These are phyloP conservation scores for Boletus rufocinnamomeus DNA, from an alignment of 768 basidiomycete genomes.

Conservation along the genomic window DNA sequence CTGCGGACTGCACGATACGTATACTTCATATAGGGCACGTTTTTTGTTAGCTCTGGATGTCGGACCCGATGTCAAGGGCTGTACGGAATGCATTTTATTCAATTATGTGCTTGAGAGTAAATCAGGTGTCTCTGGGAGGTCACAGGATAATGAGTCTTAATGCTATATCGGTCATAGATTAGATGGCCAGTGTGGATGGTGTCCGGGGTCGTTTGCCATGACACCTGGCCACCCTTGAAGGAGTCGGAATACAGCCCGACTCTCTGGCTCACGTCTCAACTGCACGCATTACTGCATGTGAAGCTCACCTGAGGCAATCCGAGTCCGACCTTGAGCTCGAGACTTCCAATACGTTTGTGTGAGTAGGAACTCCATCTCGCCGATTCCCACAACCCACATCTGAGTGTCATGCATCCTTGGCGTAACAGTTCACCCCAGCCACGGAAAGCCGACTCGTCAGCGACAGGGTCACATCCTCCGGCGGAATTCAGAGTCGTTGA, in stretches of 20 bases:
- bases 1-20: slow-evolving; percentile 2
- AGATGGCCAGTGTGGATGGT: slow-evolving; percentile 5
- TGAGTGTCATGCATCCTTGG: slow-evolving; percentile 3
- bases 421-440: slow-evolving; percentile 1
- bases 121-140: background rate
- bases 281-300: slow-evolving; percentile 12
- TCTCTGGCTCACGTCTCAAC: slow-evolving; percentile 10
- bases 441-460: slow-evolving; percentile 14
- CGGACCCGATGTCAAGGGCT: background rate
- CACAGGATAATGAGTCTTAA: background rate
- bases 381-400: slow-evolving; percentile 13
- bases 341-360: slow-evolving; percentile 10
- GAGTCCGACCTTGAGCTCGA: slow-evolving; percentile 6
- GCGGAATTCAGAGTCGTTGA: slow-evolving; percentile 10
- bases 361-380: slow-evolving; percentile 7
- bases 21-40: background rate
- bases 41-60: slow-evolving; percentile 6
- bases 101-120: slow-evolving; percentile 1
- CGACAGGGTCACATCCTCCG: slow-evolving; percentile 9
- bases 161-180: background rate
- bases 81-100: background rate
- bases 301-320: slow-evolving; percentile 27
- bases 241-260: background rate
- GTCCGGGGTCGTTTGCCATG: slow-evolving; percentile 25
- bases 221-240: slow-evolving; percentile 1